Conservation (phyloP, 169 alveolate species). For the Babesia microti region DNA sequence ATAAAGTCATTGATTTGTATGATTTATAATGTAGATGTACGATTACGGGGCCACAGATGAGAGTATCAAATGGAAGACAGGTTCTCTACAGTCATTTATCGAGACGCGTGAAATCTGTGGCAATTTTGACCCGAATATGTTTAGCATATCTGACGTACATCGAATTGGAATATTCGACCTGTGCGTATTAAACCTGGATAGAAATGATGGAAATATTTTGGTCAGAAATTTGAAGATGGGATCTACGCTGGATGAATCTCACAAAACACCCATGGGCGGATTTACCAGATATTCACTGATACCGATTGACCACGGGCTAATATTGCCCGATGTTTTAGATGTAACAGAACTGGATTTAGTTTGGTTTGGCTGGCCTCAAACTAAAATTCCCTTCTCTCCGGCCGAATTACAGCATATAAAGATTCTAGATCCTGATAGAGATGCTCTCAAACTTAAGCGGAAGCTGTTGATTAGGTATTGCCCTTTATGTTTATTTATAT, state of each 20-base stretch:
- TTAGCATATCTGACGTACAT: constrained; percentile 88
- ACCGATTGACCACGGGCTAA: constrained; percentile 98
- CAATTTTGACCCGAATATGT: constrained; percentile 82
- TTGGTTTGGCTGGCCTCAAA: constrained; percentile 96
- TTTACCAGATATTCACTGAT: constrained; percentile 73
- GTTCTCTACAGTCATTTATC: constrained; percentile 76
- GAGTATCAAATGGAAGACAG: constrained; percentile 72
- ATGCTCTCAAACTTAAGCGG: constrained; percentile 71
- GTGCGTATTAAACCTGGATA: constrained; percentile 90
- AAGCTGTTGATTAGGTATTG: constrained; percentile 53
- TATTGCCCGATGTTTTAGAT: constrained; percentile 91
- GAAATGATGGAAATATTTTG: constrained; percentile 94
- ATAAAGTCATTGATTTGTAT: background rate
- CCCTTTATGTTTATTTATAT: background rate
- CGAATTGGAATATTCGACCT: constrained; percentile 90
- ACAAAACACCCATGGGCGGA: background rate
- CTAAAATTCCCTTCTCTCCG: constrained; percentile 74
- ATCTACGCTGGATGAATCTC: background rate
- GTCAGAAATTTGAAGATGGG: constrained; percentile 55
- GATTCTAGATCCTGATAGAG: constrained; percentile 76
- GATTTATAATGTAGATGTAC: background rate
- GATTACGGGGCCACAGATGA: background rate
- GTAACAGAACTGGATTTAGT: constrained; percentile 92
- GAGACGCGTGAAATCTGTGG: constrained; percentile 85
- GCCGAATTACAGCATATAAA: constrained; percentile 66